Evolutionary conservation across 352 stramenopile genomes (phyloP), one percentile per base, ranked within the genome.

Genomic region (Detonula confervacea): DNA sequence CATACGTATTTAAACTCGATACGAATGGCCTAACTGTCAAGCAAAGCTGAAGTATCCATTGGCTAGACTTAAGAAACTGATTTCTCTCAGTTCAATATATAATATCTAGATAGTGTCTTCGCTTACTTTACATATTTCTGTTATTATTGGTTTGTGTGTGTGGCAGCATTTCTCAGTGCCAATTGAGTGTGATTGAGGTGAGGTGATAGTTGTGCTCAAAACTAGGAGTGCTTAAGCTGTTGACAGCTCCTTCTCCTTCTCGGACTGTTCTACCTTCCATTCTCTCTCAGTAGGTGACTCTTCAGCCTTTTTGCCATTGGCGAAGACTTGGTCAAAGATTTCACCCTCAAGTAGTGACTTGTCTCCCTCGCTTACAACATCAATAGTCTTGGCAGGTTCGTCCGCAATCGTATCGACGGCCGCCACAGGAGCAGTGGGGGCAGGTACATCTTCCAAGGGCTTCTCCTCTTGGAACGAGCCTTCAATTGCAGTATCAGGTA

Each of bases 381-480:
- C 57, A 61, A 79, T 80, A 47, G 65, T 66, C 46, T 74, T 72
- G 30, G 35, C 33, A 39, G 59, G 24, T 29, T 71, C 24, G 14
- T 56, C 25, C 14, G 27, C 56, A 1, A 39, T 57, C 18, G 27
- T 60, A 69, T 79, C 55, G 37, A 62, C 55, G 18, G 30, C 24
- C 9, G 16, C 39, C 46, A 70, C 30, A 27, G 44, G 2, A 46
- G 46, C 42, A 57, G 35, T 60, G 25, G 22, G 33, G 60, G 22
- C 54, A 49, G 44, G 14, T 42, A 27, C n/a, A 49, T 67, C 67
- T 33, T 73, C 59, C 33, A 77, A 18, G 12, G 63, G 61, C 69
- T 87, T 83, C 52, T 87, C 83, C 25, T 87, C 81, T 63, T 92
- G 74, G 67, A 91, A 93, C 0, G 86, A 93, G 51, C 88, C 88